Conservation (phyloP, 768 basidiomycete species). For the Antrodiella citrinella region DNA sequence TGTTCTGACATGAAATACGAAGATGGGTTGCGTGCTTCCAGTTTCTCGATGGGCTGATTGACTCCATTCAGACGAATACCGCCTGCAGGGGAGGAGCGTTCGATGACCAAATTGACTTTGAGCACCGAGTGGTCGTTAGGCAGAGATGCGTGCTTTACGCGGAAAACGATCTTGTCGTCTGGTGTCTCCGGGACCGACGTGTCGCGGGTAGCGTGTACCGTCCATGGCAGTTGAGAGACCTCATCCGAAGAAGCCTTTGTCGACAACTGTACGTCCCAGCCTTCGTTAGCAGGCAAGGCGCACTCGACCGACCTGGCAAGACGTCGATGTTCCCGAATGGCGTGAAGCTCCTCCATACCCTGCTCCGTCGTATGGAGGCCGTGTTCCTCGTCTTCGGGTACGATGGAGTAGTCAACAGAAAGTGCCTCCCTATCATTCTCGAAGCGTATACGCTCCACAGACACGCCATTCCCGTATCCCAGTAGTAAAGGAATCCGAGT, state of each 20-base stretch:
- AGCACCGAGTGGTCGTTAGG: slow-evolving; percentile 70
- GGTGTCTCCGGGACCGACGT: slow-evolving; percentile 34
- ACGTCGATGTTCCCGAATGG: slow-evolving; percentile 56
- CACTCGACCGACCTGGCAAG: slow-evolving; percentile 76
- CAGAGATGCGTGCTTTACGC: slow-evolving; percentile 64
- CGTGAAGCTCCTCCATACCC: slow-evolving; percentile 58
- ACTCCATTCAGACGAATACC: slow-evolving; percentile 85
- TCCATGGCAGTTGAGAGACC: slow-evolving; percentile 70
- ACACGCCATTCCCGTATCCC: slow-evolving; percentile 77
- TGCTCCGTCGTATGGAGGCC: slow-evolving; percentile 25
- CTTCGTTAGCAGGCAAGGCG: slow-evolving; percentile 62
- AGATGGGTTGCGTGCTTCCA: slow-evolving; percentile 61
- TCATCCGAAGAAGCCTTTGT: slow-evolving; percentile 67
- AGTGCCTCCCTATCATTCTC: slow-evolving; percentile 79
- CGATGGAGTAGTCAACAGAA: slow-evolving; percentile 75
- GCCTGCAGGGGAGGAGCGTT: slow-evolving; percentile 67
- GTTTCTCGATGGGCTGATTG: slow-evolving; percentile 54
- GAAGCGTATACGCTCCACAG: slow-evolving; percentile 71
- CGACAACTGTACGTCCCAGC: slow-evolving; percentile 83
- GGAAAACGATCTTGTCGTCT: slow-evolving; percentile 47
- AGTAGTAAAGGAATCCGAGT: slow-evolving; percentile 64
- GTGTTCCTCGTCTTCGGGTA: slow-evolving; percentile 61
- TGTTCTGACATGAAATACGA: slow-evolving; percentile 51
- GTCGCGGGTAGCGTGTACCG: slow-evolving; percentile 46
- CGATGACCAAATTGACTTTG: slow-evolving; percentile 73